Evolutionary conservation across 495 filamentous ascomycete genomes (phyloP).

Genomic region (Penicillium robsamsonii): DNA sequence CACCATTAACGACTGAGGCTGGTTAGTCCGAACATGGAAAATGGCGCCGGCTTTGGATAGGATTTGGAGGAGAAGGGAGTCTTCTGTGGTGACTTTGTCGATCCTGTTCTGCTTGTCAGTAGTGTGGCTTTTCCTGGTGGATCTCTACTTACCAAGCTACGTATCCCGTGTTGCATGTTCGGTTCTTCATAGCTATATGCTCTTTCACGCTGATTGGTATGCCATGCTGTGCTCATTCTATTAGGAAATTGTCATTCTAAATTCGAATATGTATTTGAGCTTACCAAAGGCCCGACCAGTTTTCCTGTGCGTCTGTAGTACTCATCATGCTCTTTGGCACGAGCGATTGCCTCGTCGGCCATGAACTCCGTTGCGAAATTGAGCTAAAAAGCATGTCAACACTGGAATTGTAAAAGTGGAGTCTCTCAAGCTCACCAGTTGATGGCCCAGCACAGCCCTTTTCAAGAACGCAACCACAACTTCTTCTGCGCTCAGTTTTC

Average conservation of each 20-base stretch:
- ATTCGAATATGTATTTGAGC: not conserved
- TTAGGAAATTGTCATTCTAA: not conserved
- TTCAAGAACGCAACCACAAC: conserved; percentile 63
- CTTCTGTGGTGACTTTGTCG: conserved; percentile 33
- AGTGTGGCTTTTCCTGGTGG: not conserved
- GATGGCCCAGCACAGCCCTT: conserved; percentile 58
- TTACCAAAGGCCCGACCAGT: conserved; percentile 40
- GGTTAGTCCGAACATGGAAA: conserved; percentile 64
- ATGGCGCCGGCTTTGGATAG: conserved; percentile 50
- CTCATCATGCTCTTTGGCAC: conserved; percentile 57
- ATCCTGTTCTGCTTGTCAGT: conserved; percentile 23
- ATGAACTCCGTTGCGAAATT: conserved; percentile 70
- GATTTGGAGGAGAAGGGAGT: conserved; percentile 35
- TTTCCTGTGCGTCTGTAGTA: conserved; percentile 40
- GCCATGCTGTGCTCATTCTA: conserved; percentile 52
- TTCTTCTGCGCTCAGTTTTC: conserved; percentile 52
- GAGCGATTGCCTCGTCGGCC: conserved; percentile 58
- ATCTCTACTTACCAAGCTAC: conserved; percentile 32
- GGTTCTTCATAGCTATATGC: conserved; percentile 56
- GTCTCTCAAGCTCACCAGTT: conserved; percentile 38
- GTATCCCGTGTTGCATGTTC: conserved; percentile 42
- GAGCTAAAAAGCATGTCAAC: conserved; percentile 25
- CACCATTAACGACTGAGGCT: conserved; percentile 53
- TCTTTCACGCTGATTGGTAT: conserved; percentile 68
- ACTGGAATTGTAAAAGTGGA: not conserved